A percentile compares a stretch with the other conserved stretches of the same genome.
Evolutionary conservation across 169 alveolate genomes (phyloP).

Genomic region (Plasmodium knowlesi): DNA sequence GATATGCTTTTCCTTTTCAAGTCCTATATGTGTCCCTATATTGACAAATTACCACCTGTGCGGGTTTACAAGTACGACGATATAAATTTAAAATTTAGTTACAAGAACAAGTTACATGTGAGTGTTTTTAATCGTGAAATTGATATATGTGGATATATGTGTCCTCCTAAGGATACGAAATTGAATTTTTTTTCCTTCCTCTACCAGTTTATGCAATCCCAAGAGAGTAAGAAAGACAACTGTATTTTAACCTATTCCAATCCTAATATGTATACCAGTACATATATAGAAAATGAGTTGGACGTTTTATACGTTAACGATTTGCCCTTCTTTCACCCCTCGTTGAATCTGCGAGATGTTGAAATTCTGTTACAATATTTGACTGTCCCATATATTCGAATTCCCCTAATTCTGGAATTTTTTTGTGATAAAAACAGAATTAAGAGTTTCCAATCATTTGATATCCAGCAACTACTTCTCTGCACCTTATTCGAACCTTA

Average conservation of each 20-base stretch:
- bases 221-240: slow-evolving; percentile 51
- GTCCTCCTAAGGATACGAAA: slow-evolving; percentile 77
- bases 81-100: slow-evolving; percentile 44
- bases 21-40: slow-evolving; percentile 75
- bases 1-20: slow-evolving; percentile 73
- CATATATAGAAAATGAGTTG: slow-evolving; percentile 81
- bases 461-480: slow-evolving; percentile 86
- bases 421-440: slow-evolving; percentile 85
- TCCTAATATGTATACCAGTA: slow-evolving; percentile 72
- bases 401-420: slow-evolving; percentile 88
- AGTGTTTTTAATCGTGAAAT: slow-evolving; percentile 49
- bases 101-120: slow-evolving; percentile 59
- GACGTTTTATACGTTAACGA: slow-evolving; percentile 85
- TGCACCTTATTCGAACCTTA: slow-evolving; percentile 88
- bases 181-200: slow-evolving; percentile 76
- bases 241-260: slow-evolving; percentile 60
- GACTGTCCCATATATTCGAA: slow-evolving; percentile 88
- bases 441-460: slow-evolving; percentile 78
- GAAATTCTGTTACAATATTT: slow-evolving; percentile 88
- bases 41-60: slow-evolving; percentile 69
- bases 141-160: slow-evolving; percentile 72
- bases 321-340: slow-evolving; percentile 84
- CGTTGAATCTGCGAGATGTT: slow-evolving; percentile 83
- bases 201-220: slow-evolving; percentile 59
- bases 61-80: slow-evolving; percentile 57